Conservation (phyloP, 768 basidiomycete species). For the Hypsizygus marmoreus region DNA sequence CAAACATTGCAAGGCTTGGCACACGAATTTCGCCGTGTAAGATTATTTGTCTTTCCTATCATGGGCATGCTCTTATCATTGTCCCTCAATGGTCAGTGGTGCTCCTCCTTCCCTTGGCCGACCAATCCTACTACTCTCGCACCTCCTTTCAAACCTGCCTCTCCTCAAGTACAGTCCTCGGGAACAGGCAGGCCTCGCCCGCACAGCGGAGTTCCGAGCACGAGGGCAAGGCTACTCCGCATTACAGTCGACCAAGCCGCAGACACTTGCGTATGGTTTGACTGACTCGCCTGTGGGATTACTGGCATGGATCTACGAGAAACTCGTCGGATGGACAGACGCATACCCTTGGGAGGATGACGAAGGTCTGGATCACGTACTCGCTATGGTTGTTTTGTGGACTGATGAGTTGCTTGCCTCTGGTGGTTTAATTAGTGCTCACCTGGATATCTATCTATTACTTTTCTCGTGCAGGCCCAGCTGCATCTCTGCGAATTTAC, state of each 20-base stretch:
- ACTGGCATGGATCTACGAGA: constrained; percentile 50
- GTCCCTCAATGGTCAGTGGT: constrained; percentile 1
- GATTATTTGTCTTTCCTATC: neutral
- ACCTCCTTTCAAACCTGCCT: constrained; percentile 25
- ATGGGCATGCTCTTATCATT: neutral
- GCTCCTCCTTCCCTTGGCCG: constrained; percentile 20
- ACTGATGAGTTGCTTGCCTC: neutral
- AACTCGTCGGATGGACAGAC: constrained; percentile 49
- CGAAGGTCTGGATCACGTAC: constrained; percentile 36
- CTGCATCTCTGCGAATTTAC: constrained; percentile 59
- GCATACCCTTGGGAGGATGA: constrained; percentile 55
- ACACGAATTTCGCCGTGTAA: constrained; percentile 46
- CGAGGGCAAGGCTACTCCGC: constrained; percentile 35
- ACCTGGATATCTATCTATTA: constrained; percentile 63
- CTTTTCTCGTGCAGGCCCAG: constrained; percentile 60
- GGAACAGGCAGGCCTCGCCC: constrained; percentile 36
- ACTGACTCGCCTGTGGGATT: constrained; percentile 54
- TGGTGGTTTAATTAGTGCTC: constrained; percentile 39
- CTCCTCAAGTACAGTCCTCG: constrained; percentile 22
- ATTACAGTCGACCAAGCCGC: constrained; percentile 44
- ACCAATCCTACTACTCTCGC: constrained; percentile 26
- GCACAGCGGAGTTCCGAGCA: constrained; percentile 27
- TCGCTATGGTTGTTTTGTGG: neutral
- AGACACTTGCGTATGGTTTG: constrained; percentile 47
- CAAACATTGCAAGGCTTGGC: constrained; percentile 51